These are phyloP conservation scores for Neonothopanus nambi DNA, from an alignment of 1,284 basidiomycete species.

Conservation along the genomic window DNA sequence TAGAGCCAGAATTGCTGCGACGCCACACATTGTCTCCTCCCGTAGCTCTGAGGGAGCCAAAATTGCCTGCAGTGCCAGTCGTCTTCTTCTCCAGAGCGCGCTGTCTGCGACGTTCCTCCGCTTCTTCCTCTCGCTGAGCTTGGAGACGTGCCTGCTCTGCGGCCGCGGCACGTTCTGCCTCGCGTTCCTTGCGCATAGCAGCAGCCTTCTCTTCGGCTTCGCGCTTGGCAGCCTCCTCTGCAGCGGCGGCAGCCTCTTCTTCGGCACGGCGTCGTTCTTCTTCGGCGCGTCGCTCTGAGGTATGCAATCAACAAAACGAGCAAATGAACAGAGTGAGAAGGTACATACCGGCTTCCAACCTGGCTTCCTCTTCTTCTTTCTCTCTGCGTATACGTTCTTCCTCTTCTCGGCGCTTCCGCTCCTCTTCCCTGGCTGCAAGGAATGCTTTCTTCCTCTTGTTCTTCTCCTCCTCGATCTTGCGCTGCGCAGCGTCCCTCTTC, in stretches of 20 bases:
- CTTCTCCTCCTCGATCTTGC: slow-evolving; percentile 88
- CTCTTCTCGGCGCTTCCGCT: slow-evolving; percentile 47
- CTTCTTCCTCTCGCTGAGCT: slow-evolving; percentile 63
- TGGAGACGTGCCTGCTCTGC: slow-evolving; percentile 61
- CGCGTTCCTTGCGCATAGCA: slow-evolving; percentile 60
- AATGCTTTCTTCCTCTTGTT: slow-evolving; percentile 63
- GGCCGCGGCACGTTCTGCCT: slow-evolving; percentile 63
- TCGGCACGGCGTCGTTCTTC: slow-evolving; percentile 52
- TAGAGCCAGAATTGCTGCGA: slow-evolving; percentile 30
- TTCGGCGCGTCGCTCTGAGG: slow-evolving; percentile 52
- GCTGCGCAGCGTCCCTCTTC: slow-evolving; percentile 58
- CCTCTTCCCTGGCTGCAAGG: slow-evolving; percentile 59
- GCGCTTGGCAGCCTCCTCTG: slow-evolving; percentile 54
- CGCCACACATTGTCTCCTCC: slow-evolving; percentile 40
- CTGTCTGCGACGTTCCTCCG: slow-evolving; percentile 20
- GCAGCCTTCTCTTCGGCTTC: slow-evolving; percentile 60
- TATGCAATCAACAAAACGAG: slow-evolving; percentile 10
- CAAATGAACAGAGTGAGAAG: neutral
- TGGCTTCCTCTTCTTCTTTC: slow-evolving; percentile 86
- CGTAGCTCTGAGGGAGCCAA: slow-evolving; percentile 20
- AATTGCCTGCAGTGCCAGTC: slow-evolving; percentile 20
- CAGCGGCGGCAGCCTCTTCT: slow-evolving; percentile 50
- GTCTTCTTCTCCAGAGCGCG: slow-evolving; percentile 29
- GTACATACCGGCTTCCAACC: slow-evolving; percentile 59
- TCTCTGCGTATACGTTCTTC: slow-evolving; percentile 58